Evolutionary conservation across 2,329 filamentous ascomycete genomes (phyloP).

Genomic region (Verticillium nonalfalfae): DNA sequence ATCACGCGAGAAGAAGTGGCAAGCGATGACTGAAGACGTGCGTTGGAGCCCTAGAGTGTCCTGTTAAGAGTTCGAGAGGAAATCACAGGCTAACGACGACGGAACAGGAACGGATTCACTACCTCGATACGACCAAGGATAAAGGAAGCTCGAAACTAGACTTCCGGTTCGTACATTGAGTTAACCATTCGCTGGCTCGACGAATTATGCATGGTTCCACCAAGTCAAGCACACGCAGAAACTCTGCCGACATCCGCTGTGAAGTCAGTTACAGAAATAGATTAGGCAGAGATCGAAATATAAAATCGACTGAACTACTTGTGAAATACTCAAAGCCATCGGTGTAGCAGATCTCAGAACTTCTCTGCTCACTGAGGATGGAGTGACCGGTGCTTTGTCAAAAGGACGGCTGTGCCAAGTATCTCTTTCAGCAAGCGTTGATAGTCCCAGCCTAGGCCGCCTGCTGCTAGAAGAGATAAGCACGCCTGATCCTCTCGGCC

Average conservation of each 20-base stretch:
- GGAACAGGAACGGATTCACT: slow-evolving; percentile 4
- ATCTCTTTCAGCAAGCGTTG: slow-evolving; percentile 27
- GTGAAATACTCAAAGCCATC: too few species aligned
- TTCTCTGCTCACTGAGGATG: background rate
- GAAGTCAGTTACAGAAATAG: background rate
- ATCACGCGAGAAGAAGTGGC: slow-evolving; percentile 38
- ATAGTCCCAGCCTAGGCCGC: slow-evolving; percentile 35
- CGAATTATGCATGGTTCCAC: too few species aligned
- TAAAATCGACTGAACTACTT: too few species aligned
- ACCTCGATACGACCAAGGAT: slow-evolving; percentile 10
- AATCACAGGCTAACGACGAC: too few species aligned
- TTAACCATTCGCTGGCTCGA: too few species aligned
- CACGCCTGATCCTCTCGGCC: slow-evolving; percentile 41
- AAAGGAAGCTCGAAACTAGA: slow-evolving; percentile 9
- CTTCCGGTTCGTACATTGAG: slow-evolving; percentile 8
- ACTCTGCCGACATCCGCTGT: too few species aligned
- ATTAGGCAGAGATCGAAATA: background rate
- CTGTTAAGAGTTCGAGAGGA: too few species aligned
- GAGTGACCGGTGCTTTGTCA: background rate
- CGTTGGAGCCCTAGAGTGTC: background rate
- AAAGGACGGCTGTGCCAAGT: slow-evolving; percentile 9
- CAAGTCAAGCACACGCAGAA: too few species aligned
- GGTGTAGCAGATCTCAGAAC: too few species aligned
- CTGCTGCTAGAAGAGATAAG: slow-evolving; percentile 34
- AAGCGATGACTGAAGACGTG: slow-evolving; percentile 34